These are phyloP conservation scores for Plasmopara viticola DNA, from an alignment of 352 stramenopile genomes.

Conservation along the genomic window DNA sequence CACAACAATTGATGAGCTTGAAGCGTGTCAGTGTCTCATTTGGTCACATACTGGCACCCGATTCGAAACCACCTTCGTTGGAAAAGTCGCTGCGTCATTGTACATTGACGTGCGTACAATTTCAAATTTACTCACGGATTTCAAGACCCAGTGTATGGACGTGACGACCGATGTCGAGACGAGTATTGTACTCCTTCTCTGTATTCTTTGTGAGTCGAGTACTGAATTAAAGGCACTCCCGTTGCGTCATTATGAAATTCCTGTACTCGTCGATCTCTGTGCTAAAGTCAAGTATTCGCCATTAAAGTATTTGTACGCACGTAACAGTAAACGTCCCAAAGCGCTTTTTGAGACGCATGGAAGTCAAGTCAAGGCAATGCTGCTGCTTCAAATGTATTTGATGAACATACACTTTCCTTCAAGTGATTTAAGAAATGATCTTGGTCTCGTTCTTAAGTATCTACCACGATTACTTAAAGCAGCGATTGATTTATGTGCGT, in stretches of 20 bases:
- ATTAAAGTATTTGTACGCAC: constrained; percentile 44
- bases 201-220: constrained; percentile 58
- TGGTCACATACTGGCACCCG: constrained; percentile 21
- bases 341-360: constrained; percentile 65
- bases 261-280: constrained; percentile 59
- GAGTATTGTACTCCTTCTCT: constrained; percentile 32
- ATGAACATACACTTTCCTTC: constrained; percentile 91
- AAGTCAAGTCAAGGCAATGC: constrained; percentile 78
- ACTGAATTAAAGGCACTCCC: constrained; percentile 92
- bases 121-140: constrained; percentile 47
- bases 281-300: constrained; percentile 54
- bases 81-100: constrained; percentile 92
- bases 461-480: constrained; percentile 92
- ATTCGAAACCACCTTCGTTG: constrained; percentile 82
- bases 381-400: constrained; percentile 95
- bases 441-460: constrained; percentile 94
- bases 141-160: constrained; percentile 19
- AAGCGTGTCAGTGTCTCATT: constrained; percentile 80
- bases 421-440: constrained; percentile 97
- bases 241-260: constrained; percentile 97
- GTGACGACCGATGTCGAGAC: constrained; percentile 6
- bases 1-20: constrained; percentile 72
- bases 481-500: constrained; percentile 83
- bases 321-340: constrained; percentile 42
- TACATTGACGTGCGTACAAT: constrained; percentile 93